Base-by-base conservation (phyloP, 306 rosid genomes). In the Ziziphus jujuba region DNA sequence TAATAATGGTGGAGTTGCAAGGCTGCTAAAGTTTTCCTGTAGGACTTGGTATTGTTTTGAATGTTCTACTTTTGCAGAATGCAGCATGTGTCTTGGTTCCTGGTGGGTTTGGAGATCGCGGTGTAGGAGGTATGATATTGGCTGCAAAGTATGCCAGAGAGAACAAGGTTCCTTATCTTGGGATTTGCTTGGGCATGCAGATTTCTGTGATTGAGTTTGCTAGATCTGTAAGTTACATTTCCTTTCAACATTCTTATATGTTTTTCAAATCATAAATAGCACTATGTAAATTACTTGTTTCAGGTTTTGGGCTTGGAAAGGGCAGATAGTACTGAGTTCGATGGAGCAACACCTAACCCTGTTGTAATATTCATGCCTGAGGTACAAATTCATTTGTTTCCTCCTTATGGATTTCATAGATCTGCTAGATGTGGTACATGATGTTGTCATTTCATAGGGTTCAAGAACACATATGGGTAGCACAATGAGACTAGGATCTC, bases 41-140 rank as follows among this genome's bases (percentile, higher is more conserved):
- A 28, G 33, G 33, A 28, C 33, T 63, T 13, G 22, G 14, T 9
- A 4, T 2, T 33, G 70, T 54, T 35, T 14, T 8, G 9, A 44
- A 61, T 31, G 44, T 55, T 65, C 56, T 76, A 22, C 51, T 61
- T 76, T 64, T 76, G 73, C 88, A 93, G 99, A 79, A 79, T 59
- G 99, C 99, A 43, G 87, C 90, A 35, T 93, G 99, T 57, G 90
- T 93, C 68, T 76, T 93, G 87, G 95, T 93, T 84, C 99, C 99
- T 19, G 99, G 99, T 72, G 99, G 99, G 67, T 93, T 93, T 86
- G 99, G 99, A 72, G 97, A 93, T 79, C 99, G 99, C 63, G 96
- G 99, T 22, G 97, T 93, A 68, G 77, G 68, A 64, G 99, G 99
- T 51, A 93, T 93, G 99, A 82, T 93, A 69, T 85, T 90, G 69